A percentile compares a stretch with the other conserved stretches of the same genome.
Evolutionary conservation across 2,329 filamentous ascomycete species (phyloP).

Genomic region (Drechslerella stenobrocha): DNA sequence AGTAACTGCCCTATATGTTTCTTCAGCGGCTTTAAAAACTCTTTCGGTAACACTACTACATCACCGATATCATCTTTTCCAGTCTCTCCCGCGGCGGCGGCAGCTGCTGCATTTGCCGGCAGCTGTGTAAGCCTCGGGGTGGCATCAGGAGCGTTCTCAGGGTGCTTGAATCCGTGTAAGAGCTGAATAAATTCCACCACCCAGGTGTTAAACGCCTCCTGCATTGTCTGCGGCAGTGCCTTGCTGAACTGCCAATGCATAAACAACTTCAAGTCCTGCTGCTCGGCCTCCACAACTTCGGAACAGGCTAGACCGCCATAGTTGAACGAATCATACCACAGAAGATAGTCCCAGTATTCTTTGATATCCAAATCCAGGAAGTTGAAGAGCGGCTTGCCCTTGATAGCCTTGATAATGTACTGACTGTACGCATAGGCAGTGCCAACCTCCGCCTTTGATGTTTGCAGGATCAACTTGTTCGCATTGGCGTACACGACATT

Average conservation of each 20-base stretch:
- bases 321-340: conserved; percentile 99
- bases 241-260: conserved; percentile 99
- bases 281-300: conserved; percentile 64
- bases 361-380: conserved; percentile 97
- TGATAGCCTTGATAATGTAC: conserved; percentile 97
- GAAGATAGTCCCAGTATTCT: conserved; percentile 98
- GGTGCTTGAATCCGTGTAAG: conserved; percentile 84
- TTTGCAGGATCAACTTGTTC: conserved; percentile 87
- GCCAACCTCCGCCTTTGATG: conserved; percentile 92
- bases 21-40: conserved; percentile 85
- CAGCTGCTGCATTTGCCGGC: conserved; percentile 64
- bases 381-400: conserved; percentile 90
- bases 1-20: conserved; percentile 84
- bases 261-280: conserved; percentile 81
- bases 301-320: conserved; percentile 92
- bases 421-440: conserved; percentile 96
- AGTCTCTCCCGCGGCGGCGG: no score
- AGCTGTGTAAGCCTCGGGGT: conserved; percentile 65
- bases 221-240: conserved; percentile 78
- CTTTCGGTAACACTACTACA: conserved; percentile 71
- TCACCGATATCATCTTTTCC: conserved; percentile 61
- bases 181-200: conserved; percentile 91
- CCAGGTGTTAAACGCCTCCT: conserved; percentile 87
- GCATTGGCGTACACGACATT: conserved; percentile 94
- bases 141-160: conserved; percentile 56